These are phyloP conservation scores for Pyrenophora graminea DNA, from an alignment of 2,329 filamentous ascomycete genomes.

Conservation along the genomic window DNA sequence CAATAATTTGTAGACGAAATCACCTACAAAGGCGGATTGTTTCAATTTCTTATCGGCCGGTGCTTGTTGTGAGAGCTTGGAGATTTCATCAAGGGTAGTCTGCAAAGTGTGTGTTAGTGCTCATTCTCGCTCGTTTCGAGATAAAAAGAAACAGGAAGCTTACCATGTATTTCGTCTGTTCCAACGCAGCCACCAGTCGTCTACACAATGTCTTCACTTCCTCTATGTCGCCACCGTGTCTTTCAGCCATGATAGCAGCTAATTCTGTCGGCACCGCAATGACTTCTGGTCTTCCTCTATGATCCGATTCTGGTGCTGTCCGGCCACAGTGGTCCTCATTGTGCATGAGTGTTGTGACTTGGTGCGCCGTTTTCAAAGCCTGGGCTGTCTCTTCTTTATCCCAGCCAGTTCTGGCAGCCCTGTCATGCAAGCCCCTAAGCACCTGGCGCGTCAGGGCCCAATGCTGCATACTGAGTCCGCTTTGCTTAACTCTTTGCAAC, in stretches of 20 bases:
- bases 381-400: conserved; percentile 43
- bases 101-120: conserved; percentile 1
- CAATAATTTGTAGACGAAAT: conserved; percentile 30
- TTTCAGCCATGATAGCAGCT: conserved; percentile 47
- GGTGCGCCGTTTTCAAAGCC: conserved; percentile 46
- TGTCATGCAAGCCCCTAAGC: conserved; percentile 42
- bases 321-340: conserved; percentile 44
- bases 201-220: conserved; percentile 48
- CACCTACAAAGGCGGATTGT: conserved; percentile 5
- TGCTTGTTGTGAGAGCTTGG: not conserved
- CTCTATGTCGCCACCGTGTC: conserved; percentile 44
- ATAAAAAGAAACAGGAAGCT: not conserved
- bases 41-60: conserved; percentile 14
- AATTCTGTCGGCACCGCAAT: conserved; percentile 52
- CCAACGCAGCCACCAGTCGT: conserved; percentile 44
- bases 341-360: conserved; percentile 50
- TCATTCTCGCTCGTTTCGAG: too few relatives aligned
- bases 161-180: conserved; percentile 31
- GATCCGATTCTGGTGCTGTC: conserved; percentile 23
- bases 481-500: conserved; percentile 31
- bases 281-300: conserved; percentile 39
- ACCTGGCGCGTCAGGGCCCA: conserved; percentile 37
- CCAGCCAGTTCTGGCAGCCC: conserved; percentile 44
- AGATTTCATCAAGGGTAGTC: conserved; percentile 13
- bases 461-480: conserved; percentile 30